Evolutionary conservation across 306 rosid species (phyloP).

Genomic region (Delonix regia): DNA sequence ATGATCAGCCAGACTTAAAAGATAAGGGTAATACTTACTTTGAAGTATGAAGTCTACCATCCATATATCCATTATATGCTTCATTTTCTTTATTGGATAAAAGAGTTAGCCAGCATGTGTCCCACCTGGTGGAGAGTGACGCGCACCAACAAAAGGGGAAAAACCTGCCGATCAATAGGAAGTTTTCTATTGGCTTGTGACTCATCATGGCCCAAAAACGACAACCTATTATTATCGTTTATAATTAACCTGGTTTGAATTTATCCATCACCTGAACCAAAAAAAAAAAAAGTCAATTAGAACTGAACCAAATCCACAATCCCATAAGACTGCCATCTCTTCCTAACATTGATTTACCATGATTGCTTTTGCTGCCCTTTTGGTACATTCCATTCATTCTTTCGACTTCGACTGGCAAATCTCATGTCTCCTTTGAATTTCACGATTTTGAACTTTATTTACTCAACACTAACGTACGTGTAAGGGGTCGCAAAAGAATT

Average conservation of each 20-base stretch:
- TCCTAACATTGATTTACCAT: slow-evolving; percentile 15
- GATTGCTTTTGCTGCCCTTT: background rate
- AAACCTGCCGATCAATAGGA: slow-evolving; percentile 17
- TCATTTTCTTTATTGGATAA: slow-evolving; percentile 33
- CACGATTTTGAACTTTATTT: background rate
- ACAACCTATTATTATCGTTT: slow-evolving; percentile 31
- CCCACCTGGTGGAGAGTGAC: slow-evolving; percentile 52
- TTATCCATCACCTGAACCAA: too few relatives aligned
- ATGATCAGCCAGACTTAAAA: background rate
- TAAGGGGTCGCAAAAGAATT: background rate
- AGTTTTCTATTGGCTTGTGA: slow-evolving; percentile 52
- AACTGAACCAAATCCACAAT: slow-evolving; percentile 26
- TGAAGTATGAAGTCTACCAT: background rate
- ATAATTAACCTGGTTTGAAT: too few relatives aligned
- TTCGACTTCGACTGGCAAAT: slow-evolving; percentile 33
- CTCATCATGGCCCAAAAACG: slow-evolving; percentile 45
- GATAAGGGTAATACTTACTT: background rate
- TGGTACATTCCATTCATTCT: slow-evolving; percentile 22
- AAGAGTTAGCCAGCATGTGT: slow-evolving; percentile 39
- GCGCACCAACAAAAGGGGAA: slow-evolving; percentile 29
- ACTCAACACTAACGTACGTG: background rate
- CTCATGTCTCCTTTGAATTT: background rate
- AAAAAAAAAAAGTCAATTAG: slow-evolving; percentile 10
- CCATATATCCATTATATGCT: background rate
- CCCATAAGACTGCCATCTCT: slow-evolving; percentile 19